These are phyloP conservation scores for Chalaropsis ovoidea DNA, from an alignment of 2,329 filamentous ascomycete genomes.

Conservation along the genomic window DNA sequence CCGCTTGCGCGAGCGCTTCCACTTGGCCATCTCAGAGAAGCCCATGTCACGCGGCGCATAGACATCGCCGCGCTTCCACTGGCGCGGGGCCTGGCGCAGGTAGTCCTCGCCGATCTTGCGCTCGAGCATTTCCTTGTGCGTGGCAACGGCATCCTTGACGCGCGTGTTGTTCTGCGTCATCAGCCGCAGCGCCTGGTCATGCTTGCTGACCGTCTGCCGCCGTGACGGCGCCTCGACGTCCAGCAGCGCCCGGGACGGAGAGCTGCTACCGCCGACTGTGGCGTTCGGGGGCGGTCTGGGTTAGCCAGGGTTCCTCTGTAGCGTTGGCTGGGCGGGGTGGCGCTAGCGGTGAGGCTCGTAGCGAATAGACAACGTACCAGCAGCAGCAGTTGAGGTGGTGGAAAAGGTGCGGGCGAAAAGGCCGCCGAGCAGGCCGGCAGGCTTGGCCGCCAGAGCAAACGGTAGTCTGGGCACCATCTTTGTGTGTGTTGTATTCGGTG, in stretches of 20 bases:
- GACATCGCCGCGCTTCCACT: slow-evolving; percentile 69
- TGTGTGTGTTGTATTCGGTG: background rate
- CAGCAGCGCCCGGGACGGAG: slow-evolving; percentile 26
- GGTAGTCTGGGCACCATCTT: slow-evolving; percentile 19
- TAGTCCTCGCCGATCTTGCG: slow-evolving; percentile 42
- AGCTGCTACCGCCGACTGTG: slow-evolving; percentile 6
- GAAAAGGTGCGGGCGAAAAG: slow-evolving; percentile 22
- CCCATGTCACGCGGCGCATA: slow-evolving; percentile 85
- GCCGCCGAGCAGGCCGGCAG: slow-evolving; percentile 12
- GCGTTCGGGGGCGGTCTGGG: background rate
- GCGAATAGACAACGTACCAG: slow-evolving; percentile 8
- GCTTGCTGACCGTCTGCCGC: slow-evolving; percentile 24
- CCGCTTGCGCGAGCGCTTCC: slow-evolving; percentile 51
- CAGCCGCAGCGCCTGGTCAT: slow-evolving; percentile 25
- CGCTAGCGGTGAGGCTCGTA: background rate
- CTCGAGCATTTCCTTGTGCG: slow-evolving; percentile 28
- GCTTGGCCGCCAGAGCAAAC: slow-evolving; percentile 16
- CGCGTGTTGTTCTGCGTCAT: slow-evolving; percentile 28
- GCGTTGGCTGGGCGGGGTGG: background rate
- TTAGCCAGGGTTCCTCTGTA: slow-evolving; percentile 1
- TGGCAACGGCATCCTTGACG: slow-evolving; percentile 22
- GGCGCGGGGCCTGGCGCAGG: slow-evolving; percentile 55
- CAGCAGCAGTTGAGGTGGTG: background rate
- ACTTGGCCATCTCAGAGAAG: slow-evolving; percentile 69
- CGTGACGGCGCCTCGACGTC: slow-evolving; percentile 25